A percentile compares a stretch with the other conserved stretches of the same genome.
phyloP scores from a whole-genome alignment of 768 basidiomycete genomes.

The Filobasidium floriforme region DNA sequence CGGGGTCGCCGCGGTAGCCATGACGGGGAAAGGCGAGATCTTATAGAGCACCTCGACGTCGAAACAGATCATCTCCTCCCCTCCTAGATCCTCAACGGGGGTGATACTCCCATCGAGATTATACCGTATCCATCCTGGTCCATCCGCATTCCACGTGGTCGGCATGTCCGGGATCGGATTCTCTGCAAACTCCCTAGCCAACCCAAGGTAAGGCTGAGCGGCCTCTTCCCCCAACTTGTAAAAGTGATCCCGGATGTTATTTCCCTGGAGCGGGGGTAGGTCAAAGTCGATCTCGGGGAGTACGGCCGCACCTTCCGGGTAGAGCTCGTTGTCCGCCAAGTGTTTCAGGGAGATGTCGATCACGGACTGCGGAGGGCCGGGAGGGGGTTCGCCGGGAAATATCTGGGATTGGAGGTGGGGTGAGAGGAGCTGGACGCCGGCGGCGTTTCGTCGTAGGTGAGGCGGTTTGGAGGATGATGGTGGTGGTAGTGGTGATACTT shows the following conservation, averaged over 20 bases:
- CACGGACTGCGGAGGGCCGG: conserved; percentile 55
- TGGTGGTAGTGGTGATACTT: background rate
- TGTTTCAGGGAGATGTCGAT: conserved; percentile 73
- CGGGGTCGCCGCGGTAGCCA: conserved; percentile 77
- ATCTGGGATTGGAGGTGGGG: conserved; percentile 71
- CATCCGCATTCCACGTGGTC: conserved; percentile 49
- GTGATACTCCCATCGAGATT: conserved; percentile 68
- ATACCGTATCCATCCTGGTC: conserved; percentile 88
- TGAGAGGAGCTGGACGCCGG: conserved; percentile 90
- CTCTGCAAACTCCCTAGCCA: conserved; percentile 57
- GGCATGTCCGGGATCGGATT: conserved; percentile 58
- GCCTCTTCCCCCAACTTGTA: conserved; percentile 62
- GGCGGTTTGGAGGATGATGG: background rate
- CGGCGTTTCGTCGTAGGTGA: conserved; percentile 56
- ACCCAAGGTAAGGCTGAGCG: conserved; percentile 68
- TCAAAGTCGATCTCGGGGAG: conserved; percentile 74
- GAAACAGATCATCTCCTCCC: conserved; percentile 63
- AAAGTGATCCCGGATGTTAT: conserved; percentile 80
- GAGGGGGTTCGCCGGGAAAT: conserved; percentile 55
- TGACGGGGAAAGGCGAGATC: conserved; percentile 65
- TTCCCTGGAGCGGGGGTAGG: conserved; percentile 74
- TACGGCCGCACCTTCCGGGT: conserved; percentile 67
- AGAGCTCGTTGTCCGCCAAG: conserved; percentile 70
- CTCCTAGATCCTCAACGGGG: conserved; percentile 58
- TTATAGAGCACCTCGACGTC: conserved; percentile 87